Conservation (phyloP, 2,329 filamentous ascomycete species). For the Fusarium tuaranense region DNA sequence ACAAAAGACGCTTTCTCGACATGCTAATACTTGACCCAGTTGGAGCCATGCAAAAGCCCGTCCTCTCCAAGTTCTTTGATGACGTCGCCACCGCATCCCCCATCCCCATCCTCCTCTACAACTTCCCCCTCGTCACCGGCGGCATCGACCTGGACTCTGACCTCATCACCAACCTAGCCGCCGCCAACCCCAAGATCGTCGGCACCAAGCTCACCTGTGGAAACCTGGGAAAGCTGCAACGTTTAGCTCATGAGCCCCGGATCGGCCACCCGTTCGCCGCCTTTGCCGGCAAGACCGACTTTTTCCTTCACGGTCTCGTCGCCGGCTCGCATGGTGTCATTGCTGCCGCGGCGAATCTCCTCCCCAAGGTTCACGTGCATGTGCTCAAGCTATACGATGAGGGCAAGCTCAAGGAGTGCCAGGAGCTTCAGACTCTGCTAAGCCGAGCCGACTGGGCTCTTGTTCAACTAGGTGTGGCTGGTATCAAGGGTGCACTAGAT, state of each 20-base stretch:
- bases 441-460: constrained; percentile 77
- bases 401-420: constrained; percentile 69
- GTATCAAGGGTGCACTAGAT: constrained; percentile 74
- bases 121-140: constrained; percentile 70
- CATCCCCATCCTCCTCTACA: constrained; percentile 73
- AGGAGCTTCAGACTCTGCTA: constrained; percentile 71
- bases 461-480: constrained; percentile 75
- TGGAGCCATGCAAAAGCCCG: constrained; percentile 55
- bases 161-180: constrained; percentile 13
- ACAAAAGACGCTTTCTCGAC: neutral
- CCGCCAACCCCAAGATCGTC: constrained; percentile 63
- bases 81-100: constrained; percentile 68
- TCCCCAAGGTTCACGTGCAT: constrained; percentile 72
- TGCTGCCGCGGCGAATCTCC: constrained; percentile 76
- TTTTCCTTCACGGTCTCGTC: constrained; percentile 76
- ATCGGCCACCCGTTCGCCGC: constrained; percentile 66
- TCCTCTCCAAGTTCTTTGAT: constrained; percentile 69
- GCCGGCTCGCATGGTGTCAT: constrained; percentile 79
- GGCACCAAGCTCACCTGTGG: constrained; percentile 73
- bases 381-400: constrained; percentile 69
- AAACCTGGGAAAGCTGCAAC: constrained; percentile 69
- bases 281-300: constrained; percentile 79
- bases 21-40: neutral
- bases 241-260: constrained; percentile 50
- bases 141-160: constrained; percentile 72